Base-by-base conservation (phyloP, 768 basidiomycete species). In the Boletellus ananiceps region DNA sequence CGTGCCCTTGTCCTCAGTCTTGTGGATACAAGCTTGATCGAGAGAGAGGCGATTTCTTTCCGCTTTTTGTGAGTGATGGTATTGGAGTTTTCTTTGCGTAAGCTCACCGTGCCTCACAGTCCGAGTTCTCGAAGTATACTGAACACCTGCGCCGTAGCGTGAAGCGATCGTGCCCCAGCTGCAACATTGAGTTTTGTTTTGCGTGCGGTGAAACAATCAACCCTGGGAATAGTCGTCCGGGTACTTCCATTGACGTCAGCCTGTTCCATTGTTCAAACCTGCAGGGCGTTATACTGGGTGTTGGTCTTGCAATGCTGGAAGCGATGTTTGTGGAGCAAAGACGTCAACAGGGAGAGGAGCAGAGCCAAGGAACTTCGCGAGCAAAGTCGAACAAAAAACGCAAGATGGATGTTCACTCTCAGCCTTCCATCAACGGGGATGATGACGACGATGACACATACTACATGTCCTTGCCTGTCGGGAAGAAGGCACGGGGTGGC, bases 211-310 rank as follows among this genome's bases (percentile, higher is more conserved):
- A 90, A 68, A 72, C 78, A 21, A 69, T 79, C 34, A 73, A 76
- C 33, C 58, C 67, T 21, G 71, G 74, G 38, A 78, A 71, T 56
- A 71, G 72, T 42, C 74, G 70, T 43, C 67, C 67, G 61, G 73
- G 64, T 71, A 68, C 70, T 32, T 64, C 73, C 32, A 65, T 72
- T 8, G 78, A 81, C 39, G 78, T 80, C 47, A 75, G 77, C 12
- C 69, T 95, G 50, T 90, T 94, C 62, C 93, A 96, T 69, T 96
- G 93, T 67, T 78, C 89, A 6, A 88, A 90, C 61, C 65, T 95
- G 32, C 88, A 96, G 69, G 94, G 93, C 34, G 81, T 90, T 13
- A 83, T 96, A 55, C 73, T 97, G 5, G 94, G 93, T n/a, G 77
- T 95, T 34, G 93, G 94, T 8, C 77, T 95, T 38, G 81, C 81